phyloP scores from a whole-genome alignment of 2,329 filamentous ascomycete genomes.

The Ophiostoma novo-ulmi region DNA sequence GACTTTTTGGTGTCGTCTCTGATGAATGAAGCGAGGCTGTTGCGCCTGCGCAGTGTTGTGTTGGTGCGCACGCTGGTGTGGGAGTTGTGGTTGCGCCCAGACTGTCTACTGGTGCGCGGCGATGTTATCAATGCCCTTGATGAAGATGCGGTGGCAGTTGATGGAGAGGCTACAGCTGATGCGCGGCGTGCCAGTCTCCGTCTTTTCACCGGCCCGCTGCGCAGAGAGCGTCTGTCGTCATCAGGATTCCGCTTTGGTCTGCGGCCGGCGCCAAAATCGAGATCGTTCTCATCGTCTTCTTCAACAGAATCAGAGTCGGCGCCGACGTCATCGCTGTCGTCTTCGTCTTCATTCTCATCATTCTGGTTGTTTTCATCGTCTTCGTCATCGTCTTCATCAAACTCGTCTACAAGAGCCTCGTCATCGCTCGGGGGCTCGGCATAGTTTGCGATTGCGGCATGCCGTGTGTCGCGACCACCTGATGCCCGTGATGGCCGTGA shows the following conservation, averaged over 20 bases:
- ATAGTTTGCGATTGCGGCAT: constrained; percentile 19
- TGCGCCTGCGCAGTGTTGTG: background rate
- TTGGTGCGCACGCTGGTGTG: background rate
- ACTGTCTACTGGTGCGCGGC: background rate
- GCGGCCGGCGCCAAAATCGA: constrained; percentile 16
- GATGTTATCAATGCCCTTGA: background rate
- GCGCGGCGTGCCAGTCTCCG: constrained; percentile 17
- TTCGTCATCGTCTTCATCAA: background rate
- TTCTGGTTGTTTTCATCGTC: background rate
- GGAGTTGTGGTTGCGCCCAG: background rate
- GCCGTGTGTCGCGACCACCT: constrained; percentile 22
- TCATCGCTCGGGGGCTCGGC: constrained; percentile 15
- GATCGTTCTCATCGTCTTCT: constrained; percentile 11
- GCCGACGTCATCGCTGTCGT: constrained; percentile 1
- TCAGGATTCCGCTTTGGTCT: constrained; percentile 14
- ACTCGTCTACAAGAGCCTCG: constrained; percentile 20
- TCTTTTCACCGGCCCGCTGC: constrained; percentile 9
- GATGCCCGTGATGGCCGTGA: constrained; percentile 12
- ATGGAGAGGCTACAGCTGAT: background rate
- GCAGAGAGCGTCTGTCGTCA: background rate
- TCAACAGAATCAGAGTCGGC: background rate
- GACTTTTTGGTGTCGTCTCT: background rate
- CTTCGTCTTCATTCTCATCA: background rate
- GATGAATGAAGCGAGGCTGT: background rate
- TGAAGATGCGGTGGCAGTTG: background rate